Conservation (phyloP, 2,329 filamentous ascomycete genomes). For the Graphilbum sp. region DNA sequence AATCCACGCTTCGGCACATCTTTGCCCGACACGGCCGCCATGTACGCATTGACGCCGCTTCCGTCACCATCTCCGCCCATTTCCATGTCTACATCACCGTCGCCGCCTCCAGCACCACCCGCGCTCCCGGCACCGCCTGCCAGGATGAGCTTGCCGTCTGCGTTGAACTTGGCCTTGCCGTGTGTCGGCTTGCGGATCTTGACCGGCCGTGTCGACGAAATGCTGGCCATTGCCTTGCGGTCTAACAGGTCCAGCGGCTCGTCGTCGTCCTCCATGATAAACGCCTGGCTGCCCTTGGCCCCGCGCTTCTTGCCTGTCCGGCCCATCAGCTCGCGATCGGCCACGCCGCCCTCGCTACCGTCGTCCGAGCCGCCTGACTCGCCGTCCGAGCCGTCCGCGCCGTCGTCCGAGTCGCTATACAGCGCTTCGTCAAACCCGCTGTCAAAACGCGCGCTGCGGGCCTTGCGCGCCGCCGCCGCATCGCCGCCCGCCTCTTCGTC, state of each 20-base stretch:
- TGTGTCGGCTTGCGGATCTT: conserved; percentile 42
- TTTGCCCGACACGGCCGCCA: conserved; percentile 51
- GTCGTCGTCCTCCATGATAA: conserved; percentile 87
- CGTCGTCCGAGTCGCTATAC: conserved; percentile 52
- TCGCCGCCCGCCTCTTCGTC: conserved; percentile 38
- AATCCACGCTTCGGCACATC: conserved; percentile 48
- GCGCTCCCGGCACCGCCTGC: conserved; percentile 31
- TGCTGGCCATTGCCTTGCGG: conserved; percentile 75
- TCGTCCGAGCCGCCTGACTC: conserved; percentile 5
- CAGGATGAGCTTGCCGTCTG: conserved; percentile 69
- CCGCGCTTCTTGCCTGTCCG: conserved; percentile 22
- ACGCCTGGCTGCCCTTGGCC: conserved; percentile 51
- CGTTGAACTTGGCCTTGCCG: conserved; percentile 51
- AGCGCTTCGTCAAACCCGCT: conserved; percentile 95
- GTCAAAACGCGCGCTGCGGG: conserved; percentile 52
- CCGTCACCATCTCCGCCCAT: conserved; percentile 18
- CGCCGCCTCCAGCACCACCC: conserved; percentile 22
- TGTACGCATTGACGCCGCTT: conserved; percentile 50
- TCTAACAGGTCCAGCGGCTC: conserved; percentile 91
- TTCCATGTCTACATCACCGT: conserved; percentile 45
- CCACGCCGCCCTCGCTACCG: no score
- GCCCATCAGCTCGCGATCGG: not conserved
- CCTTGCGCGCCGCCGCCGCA: conserved; percentile 18
- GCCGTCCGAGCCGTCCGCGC: conserved; percentile 30
- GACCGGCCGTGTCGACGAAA: conserved; percentile 75